phyloP scores from a whole-genome alignment of 441 rosid genomes.

The Arabidopsis hybrid region DNA sequence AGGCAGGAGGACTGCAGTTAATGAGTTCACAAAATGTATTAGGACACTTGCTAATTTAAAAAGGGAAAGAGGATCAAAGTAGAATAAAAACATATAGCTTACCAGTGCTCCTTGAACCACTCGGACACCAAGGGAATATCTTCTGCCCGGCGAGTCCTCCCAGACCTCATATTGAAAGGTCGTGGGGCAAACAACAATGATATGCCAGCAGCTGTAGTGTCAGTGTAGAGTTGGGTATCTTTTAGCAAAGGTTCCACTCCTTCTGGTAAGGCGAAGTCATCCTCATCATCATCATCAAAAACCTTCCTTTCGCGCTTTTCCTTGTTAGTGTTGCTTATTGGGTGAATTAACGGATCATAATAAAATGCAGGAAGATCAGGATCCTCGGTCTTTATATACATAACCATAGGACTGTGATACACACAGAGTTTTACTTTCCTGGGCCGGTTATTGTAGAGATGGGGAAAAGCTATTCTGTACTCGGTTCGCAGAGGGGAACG shows the following conservation, averaged over 20 bases:
- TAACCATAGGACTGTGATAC: slow-evolving; percentile 97
- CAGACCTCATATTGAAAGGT: slow-evolving; percentile 96
- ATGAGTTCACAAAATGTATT: background rate
- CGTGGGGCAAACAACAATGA: slow-evolving; percentile 91
- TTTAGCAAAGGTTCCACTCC: slow-evolving; percentile 86
- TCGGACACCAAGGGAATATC: slow-evolving; percentile 97
- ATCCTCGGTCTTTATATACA: slow-evolving; percentile 98
- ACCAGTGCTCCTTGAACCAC: slow-evolving; percentile 97
- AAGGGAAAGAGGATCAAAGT: background rate
- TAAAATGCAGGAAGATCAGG: slow-evolving; percentile 99
- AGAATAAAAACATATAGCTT: background rate
- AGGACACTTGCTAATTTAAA: background rate
- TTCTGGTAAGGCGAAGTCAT: slow-evolving; percentile 79
- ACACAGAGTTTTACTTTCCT: slow-evolving; percentile 88
- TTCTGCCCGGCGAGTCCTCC: slow-evolving; percentile 88
- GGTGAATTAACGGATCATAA: slow-evolving; percentile 95
- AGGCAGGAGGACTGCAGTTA: slow-evolving; percentile 69
- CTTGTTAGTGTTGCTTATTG: slow-evolving; percentile 76
- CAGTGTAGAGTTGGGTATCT: slow-evolving; percentile 87
- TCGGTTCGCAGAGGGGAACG: slow-evolving; percentile 97
- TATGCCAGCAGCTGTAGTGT: slow-evolving; percentile 97
- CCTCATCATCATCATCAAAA: slow-evolving; percentile 74
- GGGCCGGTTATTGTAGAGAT: slow-evolving; percentile 96
- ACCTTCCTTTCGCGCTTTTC: slow-evolving; percentile 67
- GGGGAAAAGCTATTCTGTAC: slow-evolving; percentile 94